phyloP scores from a whole-genome alignment of 495 filamentous ascomycete genomes.

The Pyrenopolyporus hunteri region DNA sequence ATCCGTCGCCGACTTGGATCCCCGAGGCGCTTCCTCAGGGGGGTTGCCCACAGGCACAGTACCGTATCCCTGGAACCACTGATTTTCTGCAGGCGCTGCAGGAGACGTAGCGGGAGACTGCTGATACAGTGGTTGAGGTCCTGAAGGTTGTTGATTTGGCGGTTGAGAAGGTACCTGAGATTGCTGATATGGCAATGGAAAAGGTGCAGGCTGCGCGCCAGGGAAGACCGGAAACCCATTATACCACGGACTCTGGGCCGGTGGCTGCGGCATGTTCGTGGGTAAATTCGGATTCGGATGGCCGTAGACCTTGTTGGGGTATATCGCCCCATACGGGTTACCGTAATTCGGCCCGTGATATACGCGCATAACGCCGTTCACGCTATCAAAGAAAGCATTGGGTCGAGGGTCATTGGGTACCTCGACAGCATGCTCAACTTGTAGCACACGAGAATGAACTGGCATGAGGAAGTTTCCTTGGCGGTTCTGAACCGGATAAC shows the following conservation, averaged over 20 bases:
- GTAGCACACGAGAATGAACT: conserved; percentile 44
- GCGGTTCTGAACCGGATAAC: conserved; percentile 1
- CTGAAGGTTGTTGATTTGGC: neutral
- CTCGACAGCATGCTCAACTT: conserved; percentile 53
- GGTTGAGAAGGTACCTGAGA: neutral
- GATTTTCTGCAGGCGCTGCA: neutral
- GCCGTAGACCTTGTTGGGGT: conserved; percentile 29
- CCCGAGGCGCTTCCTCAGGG: neutral
- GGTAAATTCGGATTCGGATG: conserved; percentile 21
- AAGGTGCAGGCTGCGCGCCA: conserved; percentile 18
- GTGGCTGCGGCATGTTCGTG: conserved; percentile 37
- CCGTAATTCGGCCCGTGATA: conserved; percentile 58
- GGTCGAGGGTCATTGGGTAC: conserved; percentile 51
- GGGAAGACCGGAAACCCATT: conserved; percentile 28
- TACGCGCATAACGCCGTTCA: conserved; percentile 49
- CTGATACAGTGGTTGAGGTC: neutral
- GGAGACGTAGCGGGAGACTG: neutral
- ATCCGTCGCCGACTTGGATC: too few relatives aligned
- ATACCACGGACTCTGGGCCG: conserved; percentile 37
- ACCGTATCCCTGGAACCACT: conserved; percentile 36
- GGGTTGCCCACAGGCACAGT: conserved; percentile 16
- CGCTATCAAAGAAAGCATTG: conserved; percentile 57
- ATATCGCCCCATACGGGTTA: conserved; percentile 44
- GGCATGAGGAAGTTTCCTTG: conserved; percentile 45
- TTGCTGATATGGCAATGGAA: neutral